Conservation (phyloP, 2,329 filamentous ascomycete species). For the Reticulascus tulasneorum region DNA sequence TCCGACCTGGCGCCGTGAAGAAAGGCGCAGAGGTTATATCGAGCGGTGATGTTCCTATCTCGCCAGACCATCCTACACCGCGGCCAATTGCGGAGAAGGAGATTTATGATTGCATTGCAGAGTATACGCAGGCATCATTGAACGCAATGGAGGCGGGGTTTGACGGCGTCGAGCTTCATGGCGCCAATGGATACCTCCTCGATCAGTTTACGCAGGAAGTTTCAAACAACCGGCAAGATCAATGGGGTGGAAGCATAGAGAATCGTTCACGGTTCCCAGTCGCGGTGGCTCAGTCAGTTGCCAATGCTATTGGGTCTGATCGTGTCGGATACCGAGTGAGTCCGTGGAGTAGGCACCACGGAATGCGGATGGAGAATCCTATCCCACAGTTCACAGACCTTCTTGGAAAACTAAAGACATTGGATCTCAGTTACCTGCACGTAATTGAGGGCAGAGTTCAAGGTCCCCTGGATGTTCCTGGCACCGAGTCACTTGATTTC, state of each 20-base stretch:
- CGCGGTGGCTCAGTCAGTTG: slow-evolving; percentile 41
- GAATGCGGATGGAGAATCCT: slow-evolving; percentile 60
- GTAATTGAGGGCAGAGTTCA: slow-evolving; percentile 54
- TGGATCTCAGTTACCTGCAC: slow-evolving; percentile 59
- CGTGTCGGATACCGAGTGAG: slow-evolving; percentile 53
- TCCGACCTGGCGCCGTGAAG: slow-evolving; percentile 18
- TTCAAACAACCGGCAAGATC: slow-evolving; percentile 46
- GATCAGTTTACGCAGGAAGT: slow-evolving; percentile 55
- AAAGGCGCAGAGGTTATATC: slow-evolving; percentile 24
- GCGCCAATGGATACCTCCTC: slow-evolving; percentile 57
- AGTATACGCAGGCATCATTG: slow-evolving; percentile 49
- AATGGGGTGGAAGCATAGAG: slow-evolving; percentile 48
- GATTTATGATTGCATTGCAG: slow-evolving; percentile 56
- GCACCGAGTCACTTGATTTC: slow-evolving; percentile 26
- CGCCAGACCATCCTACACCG: slow-evolving; percentile 48
- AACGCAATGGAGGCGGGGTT: slow-evolving; percentile 61
- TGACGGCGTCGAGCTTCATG: slow-evolving; percentile 63
- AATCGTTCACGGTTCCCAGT: slow-evolving; percentile 49
- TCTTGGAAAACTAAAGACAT: slow-evolving; percentile 42
- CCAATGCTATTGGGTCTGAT: slow-evolving; percentile 42
- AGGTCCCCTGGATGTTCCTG: slow-evolving; percentile 36
- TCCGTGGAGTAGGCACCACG: slow-evolving; percentile 59
- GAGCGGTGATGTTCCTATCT: slow-evolving; percentile 28
- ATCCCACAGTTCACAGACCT: slow-evolving; percentile 60
- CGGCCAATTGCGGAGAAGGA: slow-evolving; percentile 61